Base-by-base conservation (phyloP, 2,329 filamentous ascomycete species). In the Aspergillus texensis region DNA sequence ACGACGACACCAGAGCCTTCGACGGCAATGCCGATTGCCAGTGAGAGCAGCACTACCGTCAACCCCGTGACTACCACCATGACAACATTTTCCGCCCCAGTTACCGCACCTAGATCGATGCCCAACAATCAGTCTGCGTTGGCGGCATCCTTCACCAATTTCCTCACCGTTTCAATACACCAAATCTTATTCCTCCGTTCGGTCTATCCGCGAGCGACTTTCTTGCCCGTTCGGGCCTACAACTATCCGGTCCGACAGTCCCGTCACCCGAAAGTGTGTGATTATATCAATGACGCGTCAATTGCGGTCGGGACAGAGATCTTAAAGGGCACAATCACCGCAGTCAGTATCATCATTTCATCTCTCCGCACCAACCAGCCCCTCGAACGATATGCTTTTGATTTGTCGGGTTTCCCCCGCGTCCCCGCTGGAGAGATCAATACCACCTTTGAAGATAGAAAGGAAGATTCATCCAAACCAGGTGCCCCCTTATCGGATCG, bases 211-310 rank as follows among this genome's bases (percentile, higher is more conserved):
- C 78, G 81, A 56, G 80, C 86, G 32, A 92, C 92, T 41, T 97
- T 97, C 80, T 86, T 94, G 62, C 88, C 90, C 48, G 87, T 90
- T 45, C 87, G 90, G 67, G 93, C 92, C 71, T 94, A 94, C 83
- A 93, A 94, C 79, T 89, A 93, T 63, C 86, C 92, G 34, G 90
- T 96, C 53, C 90, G 91, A 71, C 93, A 97, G 76, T 94, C 88
- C 64, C 90, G 93, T 62, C 93, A 97, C 77, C 92, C 94, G 0
- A 87, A 87, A 70, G 91, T 97, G 67, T 96, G 92, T 83, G 82
- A 88, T 71, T 97, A 94, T 91, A 88, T 97, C 78, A 87, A 85
- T 74, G 91, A 95, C 75, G 92, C 93, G 68, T 86, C 95, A 48
- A 82, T 88, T 66, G 90, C 92, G 41, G 86, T 93, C 26, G 84